Evolutionary conservation across 202 grass and related monocot species (phyloP), one percentile per base, ranked within the genome.

Genomic region (Carex sylvatica): DNA sequence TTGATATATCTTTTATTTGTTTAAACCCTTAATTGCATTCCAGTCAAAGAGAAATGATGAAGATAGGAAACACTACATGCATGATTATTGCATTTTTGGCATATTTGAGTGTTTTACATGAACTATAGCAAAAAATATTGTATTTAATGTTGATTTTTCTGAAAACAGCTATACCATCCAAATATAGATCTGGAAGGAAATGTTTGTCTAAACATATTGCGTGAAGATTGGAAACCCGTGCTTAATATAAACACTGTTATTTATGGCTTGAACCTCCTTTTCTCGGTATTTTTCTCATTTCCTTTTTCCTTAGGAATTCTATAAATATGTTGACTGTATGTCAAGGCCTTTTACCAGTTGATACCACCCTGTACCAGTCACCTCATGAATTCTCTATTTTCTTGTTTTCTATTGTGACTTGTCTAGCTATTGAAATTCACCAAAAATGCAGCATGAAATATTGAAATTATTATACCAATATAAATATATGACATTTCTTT

Each of bases 201-300:
- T 89, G 94, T 97, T 23, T 97, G 94, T 83, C 82, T 97, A 20
- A 97, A 94, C 70, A 97, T 94, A 89, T 87, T 97, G 51, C 95
- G 92, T 82, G 95, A 97, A 87, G 95, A 94, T 62, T 97, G 95
- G 95, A 97, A 97, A 82, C 95, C 92, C 75, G 92, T 97, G 40
- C 87, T 94, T 51, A 97, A 93, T 83, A 93, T 97, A 82, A 98
- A 98, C 82, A 94, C 95, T 75, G 84, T 93, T 80, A 81, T 97
- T 61, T 98, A 98, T 84, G 95, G 95, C 20, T 86, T 98, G 84
- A 94, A 90, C 89, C 92, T 98, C 87, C 95, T 98, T 88, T 98
- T 94, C 83, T 77, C 74, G 33, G 95, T 98, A 91, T 82, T 79
- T 89, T 76, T 65, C 47, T 51, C 35, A 7, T 38, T 64, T 73